Conservation (phyloP, 2,329 filamentous ascomycete species). For the Cladosporium sp. region DNA sequence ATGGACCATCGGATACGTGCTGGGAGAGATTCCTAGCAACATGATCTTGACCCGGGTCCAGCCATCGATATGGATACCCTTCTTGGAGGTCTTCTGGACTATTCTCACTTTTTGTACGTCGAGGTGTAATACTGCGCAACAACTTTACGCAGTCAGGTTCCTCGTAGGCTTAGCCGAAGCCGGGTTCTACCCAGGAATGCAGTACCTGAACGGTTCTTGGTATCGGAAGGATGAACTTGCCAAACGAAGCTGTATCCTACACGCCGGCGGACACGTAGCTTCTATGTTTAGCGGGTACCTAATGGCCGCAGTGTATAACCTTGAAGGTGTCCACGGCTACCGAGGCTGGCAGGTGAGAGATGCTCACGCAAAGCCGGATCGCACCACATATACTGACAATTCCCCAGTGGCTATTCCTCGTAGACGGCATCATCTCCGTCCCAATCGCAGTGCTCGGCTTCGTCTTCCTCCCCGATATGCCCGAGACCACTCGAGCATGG, state of each 20-base stretch:
- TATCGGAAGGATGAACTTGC: conserved; percentile 36
- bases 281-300: conserved; percentile 11
- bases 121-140: conserved; percentile 35
- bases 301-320: conserved; percentile 21
- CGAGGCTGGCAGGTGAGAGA: conserved; percentile 46
- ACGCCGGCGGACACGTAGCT: neutral
- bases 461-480: conserved; percentile 4
- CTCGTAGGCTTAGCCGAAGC: conserved; percentile 30
- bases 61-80: conserved; percentile 41
- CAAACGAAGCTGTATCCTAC: conserved; percentile 36
- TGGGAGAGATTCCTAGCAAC: conserved; percentile 43
- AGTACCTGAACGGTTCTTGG: conserved; percentile 43
- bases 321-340: conserved; percentile 32
- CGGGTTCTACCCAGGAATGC: conserved; percentile 21
- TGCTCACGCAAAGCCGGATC: too few species aligned
- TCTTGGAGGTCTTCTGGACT: neutral
- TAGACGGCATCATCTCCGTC: conserved; percentile 2
- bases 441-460: conserved; percentile 1
- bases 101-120: conserved; percentile 3
- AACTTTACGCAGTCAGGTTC: conserved; percentile 39
- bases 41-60: conserved; percentile 42
- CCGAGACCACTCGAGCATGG: neutral
- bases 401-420: conserved; percentile 1
- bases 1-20: conserved; percentile 37
- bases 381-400: too few species aligned